These are phyloP conservation scores for Hypoxylon rickii DNA, from an alignment of 495 filamentous ascomycete species.

Conservation along the genomic window DNA sequence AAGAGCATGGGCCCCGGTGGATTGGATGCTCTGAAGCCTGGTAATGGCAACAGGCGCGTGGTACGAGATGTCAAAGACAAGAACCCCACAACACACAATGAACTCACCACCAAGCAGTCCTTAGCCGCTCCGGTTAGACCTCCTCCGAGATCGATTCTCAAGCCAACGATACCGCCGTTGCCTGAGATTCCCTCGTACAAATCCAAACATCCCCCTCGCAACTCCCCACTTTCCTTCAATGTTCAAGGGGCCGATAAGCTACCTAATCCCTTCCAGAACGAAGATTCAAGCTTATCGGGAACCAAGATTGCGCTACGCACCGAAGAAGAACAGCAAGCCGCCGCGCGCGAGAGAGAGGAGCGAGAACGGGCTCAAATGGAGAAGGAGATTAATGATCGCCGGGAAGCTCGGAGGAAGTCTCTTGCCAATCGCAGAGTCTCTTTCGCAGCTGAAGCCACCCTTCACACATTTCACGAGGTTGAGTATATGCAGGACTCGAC, in stretches of 20 bases:
- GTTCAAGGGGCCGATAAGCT: conserved; percentile 48
- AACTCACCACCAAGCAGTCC: conserved; percentile 45
- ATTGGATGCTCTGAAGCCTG: conserved; percentile 77
- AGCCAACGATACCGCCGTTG: conserved; percentile 74
- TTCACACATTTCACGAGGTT: conserved; percentile 97
- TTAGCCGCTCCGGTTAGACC: conserved; percentile 49
- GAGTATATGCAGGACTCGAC: conserved; percentile 88
- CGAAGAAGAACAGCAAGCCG: conserved; percentile 81
- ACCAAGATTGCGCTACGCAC: conserved; percentile 61
- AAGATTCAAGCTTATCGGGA: conserved; percentile 40
- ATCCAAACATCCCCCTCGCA: conserved; percentile 42
- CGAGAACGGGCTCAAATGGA: conserved; percentile 68
- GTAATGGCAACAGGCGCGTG: conserved; percentile 79
- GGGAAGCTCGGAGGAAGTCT: conserved; percentile 89
- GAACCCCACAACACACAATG: conserved; percentile 13
- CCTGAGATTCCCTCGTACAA: conserved; percentile 61
- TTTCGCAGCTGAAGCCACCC: conserved; percentile 94
- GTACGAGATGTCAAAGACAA: conserved; percentile 52
- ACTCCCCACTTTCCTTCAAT: conserved; percentile 20
- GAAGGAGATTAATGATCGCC: conserved; percentile 70
- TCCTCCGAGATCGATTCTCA: conserved; percentile 78
- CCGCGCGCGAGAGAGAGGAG: conserved; percentile 73
- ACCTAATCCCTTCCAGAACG: conserved; percentile 56
- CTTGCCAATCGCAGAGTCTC: conserved; percentile 92
- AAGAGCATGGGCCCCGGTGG: conserved; percentile 95